A percentile compares a stretch with the other conserved stretches of the same genome.
These are phyloP conservation scores for Aspergillus japonicus DNA, from an alignment of 2,329 filamentous ascomycete species.

Conservation along the genomic window DNA sequence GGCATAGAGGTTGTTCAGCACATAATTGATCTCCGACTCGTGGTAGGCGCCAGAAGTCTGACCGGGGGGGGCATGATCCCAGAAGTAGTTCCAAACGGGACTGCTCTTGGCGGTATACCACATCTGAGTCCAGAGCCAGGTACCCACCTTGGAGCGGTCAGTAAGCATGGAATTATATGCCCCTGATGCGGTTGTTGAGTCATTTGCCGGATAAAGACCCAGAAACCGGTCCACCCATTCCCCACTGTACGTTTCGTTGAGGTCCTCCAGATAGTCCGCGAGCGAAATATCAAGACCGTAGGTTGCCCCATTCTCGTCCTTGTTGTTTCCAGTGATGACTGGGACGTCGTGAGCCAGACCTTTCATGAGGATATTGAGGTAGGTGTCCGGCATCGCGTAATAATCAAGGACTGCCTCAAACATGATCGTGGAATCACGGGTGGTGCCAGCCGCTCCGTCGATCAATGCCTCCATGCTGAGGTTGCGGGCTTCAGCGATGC, in stretches of 20 bases:
- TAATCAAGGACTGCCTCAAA: slow-evolving; percentile 7
- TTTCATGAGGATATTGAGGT: slow-evolving; percentile 23
- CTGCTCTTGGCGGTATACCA: slow-evolving; percentile 19
- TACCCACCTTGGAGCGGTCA: slow-evolving; percentile 28
- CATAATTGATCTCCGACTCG: slow-evolving; percentile 31
- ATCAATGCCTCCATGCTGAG: slow-evolving; percentile 3
- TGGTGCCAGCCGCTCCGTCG: too few relatives aligned
- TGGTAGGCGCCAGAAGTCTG: slow-evolving; percentile 27
- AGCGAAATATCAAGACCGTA: slow-evolving; percentile 24
- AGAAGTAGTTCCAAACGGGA: slow-evolving; percentile 30
- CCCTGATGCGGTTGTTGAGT: slow-evolving; percentile 12
- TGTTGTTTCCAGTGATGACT: slow-evolving; percentile 32
- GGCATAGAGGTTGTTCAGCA: slow-evolving; percentile 30
- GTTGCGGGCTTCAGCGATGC: slow-evolving; percentile 4
- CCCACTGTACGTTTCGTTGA: neutral
- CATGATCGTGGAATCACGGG: too few relatives aligned
- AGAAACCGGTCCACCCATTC: neutral
- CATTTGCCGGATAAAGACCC: slow-evolving; percentile 8
- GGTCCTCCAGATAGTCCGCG: slow-evolving; percentile 20
- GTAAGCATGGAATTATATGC: slow-evolving; percentile 24
- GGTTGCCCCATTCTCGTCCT: slow-evolving; percentile 28
- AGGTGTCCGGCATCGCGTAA: slow-evolving; percentile 27
- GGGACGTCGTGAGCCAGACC: slow-evolving; percentile 29
- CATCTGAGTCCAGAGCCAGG: slow-evolving; percentile 23
- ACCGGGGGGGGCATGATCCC: slow-evolving; percentile 29